Base-by-base conservation (phyloP, 2,329 filamentous ascomycete genomes). In the Pyrenophora seminiperda region DNA sequence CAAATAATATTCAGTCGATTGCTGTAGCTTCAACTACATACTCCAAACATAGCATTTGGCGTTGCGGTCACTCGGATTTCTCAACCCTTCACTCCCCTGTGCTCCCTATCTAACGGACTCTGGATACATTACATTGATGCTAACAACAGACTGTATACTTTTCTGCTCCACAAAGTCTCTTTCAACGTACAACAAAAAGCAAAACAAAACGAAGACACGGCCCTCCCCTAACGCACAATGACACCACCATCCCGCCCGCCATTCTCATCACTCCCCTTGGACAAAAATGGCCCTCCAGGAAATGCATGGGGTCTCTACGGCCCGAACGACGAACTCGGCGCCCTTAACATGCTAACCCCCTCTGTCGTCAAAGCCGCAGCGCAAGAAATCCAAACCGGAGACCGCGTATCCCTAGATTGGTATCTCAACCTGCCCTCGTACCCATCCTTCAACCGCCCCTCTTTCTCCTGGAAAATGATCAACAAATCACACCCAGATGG, bases 221-320 rank as follows among this genome's bases (percentile, higher is more conserved):
- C 11, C 7, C 7, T 38, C 14, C 31, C 7, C 20, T 6, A 30
- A 43, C n/a, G 14, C 17, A 22, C 27, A 24, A 63, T 63, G 58
- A 32, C 60, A 22, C 61, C 63, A 31, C 54, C 56, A 20, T 38
- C 53, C 10, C 61, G 70, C 2, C 70, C 70, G 2, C 65, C 69
- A 1, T 82, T 81, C 53, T 68, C 77, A 5, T 68, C 74, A 3
- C 76, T 83, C 0, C 81, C 81, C 0, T 72, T 83, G 1, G 74
- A 75, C 47, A 77, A 78, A 38, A 65, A 74, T 47, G 80, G 79
- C 0, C 80, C 81, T 5, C 73, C 67, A 2, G 78, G 79, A 6
- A 83, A 83, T 48, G 79, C 82, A 5, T 84, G 82, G 82, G 80
- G 80, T 1, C 75, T 82, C 4, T 83, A 80, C 53, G 81, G 81